Percentiles rank a stretch among this genome's conserved stretches.
Conservation (phyloP, 78 protist genomes). For the Protostelium mycophagum region DNA sequence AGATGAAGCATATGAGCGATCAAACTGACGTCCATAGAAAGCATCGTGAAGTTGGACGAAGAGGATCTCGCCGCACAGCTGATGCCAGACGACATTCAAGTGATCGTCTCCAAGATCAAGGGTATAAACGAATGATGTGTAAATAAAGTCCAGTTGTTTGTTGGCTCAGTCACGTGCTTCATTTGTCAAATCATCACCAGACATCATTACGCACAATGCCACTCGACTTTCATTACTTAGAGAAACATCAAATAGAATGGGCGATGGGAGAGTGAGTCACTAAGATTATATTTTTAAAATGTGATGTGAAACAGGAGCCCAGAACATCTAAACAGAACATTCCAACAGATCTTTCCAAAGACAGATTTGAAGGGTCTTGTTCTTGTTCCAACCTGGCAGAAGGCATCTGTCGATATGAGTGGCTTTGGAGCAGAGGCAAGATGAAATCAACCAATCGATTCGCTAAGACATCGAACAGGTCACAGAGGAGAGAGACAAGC, state of each 20-base stretch:
- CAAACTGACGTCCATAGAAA: no score
- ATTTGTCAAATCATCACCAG: neutral
- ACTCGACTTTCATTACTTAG: neutral
- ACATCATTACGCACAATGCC: neutral
- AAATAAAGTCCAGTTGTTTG: neutral
- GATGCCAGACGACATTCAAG: neutral
- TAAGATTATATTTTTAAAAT: neutral
- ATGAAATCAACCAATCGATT: neutral
- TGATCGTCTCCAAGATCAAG: neutral
- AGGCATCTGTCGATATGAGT: neutral
- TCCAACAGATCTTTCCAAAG: neutral
- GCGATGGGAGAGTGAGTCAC: neutral
- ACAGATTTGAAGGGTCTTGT: no score
- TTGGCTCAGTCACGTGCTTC: neutral
- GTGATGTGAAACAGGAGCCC: neutral
- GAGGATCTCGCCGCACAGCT: neutral
- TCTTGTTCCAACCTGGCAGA: neutral
- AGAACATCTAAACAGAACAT: neutral
- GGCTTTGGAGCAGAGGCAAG: neutral
- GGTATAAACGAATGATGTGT: no score
- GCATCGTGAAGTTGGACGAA: no score
- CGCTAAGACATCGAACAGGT: neutral
- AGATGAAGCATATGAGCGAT: no score
- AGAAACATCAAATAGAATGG: neutral
- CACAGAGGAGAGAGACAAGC: neutral